Base-by-base conservation (phyloP, 2,329 filamentous ascomycete genomes). In the Fusarium oxysporum region DNA sequence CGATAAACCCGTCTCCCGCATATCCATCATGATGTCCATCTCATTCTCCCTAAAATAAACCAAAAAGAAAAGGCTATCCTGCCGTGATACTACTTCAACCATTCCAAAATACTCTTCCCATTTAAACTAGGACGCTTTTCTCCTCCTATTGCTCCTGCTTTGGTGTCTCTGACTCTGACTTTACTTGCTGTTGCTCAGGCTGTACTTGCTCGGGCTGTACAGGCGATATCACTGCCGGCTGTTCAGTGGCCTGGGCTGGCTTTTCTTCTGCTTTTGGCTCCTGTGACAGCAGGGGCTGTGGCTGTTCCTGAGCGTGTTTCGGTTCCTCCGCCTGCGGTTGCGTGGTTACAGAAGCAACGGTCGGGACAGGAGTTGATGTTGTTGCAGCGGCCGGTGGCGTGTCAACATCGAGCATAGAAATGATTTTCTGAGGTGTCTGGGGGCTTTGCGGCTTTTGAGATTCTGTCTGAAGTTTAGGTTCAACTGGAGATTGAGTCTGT, bases 371-470 rank as follows among this genome's bases (percentile, higher is more conserved):
- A 55, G 60, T 38, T 43, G 48, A 40, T 14, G 41, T 33, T 21
- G 59, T 41, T 38, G 54, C 17, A 25, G 33, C 23, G 17, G 30
- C 21, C 28, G 66, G 66, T n/a, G 48, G 32, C 14, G 44, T 65
- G n/a, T 69, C 66, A 16, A 69, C 43, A 38, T 69, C 66, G 32
- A 69, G 66, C 66, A 69, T 69, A 25, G 66, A 69, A n/a, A 68
- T 69, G 10, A 69, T 69, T 40, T 69, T 69, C 45, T 69, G 66
- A 28, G 61, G 51, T 28, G 45, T 47, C 32, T 58, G 45, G 19
- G 51, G 40, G 43, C 44, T 41, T 32, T 37, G 65, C 13, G 55
- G 51, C n/a, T 43, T 62, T 37, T 30, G 65, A 16, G 45, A 33
- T 40, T 61, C 43, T 21, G 40, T 16, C 21, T 58, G 59, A 23